phyloP scores from a whole-genome alignment of 306 rosid species.

The Morella rubra region DNA sequence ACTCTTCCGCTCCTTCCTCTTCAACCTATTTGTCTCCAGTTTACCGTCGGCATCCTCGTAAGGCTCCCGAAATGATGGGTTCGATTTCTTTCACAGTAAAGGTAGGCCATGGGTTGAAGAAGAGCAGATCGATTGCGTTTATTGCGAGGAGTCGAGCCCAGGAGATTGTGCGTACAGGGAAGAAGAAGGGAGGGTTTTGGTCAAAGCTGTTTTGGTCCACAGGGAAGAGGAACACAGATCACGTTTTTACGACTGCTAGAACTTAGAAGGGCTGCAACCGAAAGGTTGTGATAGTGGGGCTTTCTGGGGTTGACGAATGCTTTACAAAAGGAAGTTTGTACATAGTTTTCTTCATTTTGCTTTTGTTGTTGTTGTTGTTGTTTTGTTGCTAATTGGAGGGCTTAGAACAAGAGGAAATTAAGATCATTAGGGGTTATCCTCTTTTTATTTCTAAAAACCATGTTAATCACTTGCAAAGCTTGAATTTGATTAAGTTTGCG shows the following conservation, averaged over 20 bases:
- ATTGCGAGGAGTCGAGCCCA: constrained; percentile 25
- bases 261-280: constrained; percentile 25
- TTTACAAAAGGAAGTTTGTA: background rate
- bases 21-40: constrained; percentile 29
- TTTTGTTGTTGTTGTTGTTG: background rate
- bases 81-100: constrained; percentile 35
- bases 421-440: background rate
- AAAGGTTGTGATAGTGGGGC: constrained; percentile 17
- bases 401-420: background rate
- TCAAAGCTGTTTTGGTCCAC: constrained; percentile 53
- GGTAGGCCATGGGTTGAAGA: constrained; percentile 41
- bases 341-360: background rate
- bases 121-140: constrained; percentile 59
- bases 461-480: background rate
- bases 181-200: constrained; percentile 59
- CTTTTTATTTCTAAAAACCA: background rate
- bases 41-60: constrained; percentile 33
- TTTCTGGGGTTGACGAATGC: background rate
- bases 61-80: constrained; percentile 39
- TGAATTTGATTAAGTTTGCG: background rate
- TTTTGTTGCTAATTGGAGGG: background rate
- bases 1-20: constrained; percentile 10
- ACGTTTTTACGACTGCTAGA: constrained; percentile 34
- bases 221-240: constrained; percentile 44
- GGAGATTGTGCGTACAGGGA: constrained; percentile 18